Percentiles rank a stretch among this genome's conserved stretches.
phyloP scores from a whole-genome alignment of 225 moss, liverwort and hornwort genomes.

The Lunularia cruciata region DNA sequence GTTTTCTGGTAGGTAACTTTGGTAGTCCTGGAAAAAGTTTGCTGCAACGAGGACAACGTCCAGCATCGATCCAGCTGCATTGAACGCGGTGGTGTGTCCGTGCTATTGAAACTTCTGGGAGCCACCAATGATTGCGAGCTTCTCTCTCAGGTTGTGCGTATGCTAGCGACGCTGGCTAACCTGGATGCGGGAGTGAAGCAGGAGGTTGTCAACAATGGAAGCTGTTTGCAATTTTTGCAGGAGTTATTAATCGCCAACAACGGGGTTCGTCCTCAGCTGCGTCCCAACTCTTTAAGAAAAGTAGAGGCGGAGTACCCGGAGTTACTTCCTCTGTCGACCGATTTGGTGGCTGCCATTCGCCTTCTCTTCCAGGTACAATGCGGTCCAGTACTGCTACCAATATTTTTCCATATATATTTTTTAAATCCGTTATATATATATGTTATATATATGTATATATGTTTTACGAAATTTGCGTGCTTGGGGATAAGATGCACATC shows the following conservation, averaged over 20 bases:
- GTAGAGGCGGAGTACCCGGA: slow-evolving; percentile 11
- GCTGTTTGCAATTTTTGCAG: slow-evolving; percentile 24
- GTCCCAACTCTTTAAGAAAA: background rate
- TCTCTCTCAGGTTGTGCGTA: slow-evolving; percentile 23
- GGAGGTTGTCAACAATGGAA: slow-evolving; percentile 24
- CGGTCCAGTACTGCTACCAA: background rate
- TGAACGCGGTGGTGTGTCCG: slow-evolving; percentile 25
- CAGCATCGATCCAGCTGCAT: slow-evolving; percentile 25
- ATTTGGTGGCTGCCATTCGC: slow-evolving; percentile 28
- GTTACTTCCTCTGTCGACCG: slow-evolving; percentile 20
- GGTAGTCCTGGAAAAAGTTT: slow-evolving; percentile 19
- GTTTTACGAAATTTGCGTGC: background rate
- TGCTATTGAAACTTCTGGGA: slow-evolving; percentile 28
- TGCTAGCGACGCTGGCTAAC: slow-evolving; percentile 16
- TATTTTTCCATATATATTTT: no score
- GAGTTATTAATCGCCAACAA: slow-evolving; percentile 27
- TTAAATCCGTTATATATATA: no score
- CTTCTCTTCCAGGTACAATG: slow-evolving; percentile 26
- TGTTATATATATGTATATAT: background rate
- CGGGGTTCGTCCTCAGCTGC: slow-evolving; percentile 10
- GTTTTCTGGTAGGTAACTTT: slow-evolving; percentile 14
- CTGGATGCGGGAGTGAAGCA: slow-evolving; percentile 21
- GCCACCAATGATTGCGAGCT: slow-evolving; percentile 26
- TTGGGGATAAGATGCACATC: no score
- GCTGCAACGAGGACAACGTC: slow-evolving; percentile 16